Evolutionary conservation across 2,329 filamentous ascomycete species (phyloP).

Genomic region (Claviceps sp.): DNA sequence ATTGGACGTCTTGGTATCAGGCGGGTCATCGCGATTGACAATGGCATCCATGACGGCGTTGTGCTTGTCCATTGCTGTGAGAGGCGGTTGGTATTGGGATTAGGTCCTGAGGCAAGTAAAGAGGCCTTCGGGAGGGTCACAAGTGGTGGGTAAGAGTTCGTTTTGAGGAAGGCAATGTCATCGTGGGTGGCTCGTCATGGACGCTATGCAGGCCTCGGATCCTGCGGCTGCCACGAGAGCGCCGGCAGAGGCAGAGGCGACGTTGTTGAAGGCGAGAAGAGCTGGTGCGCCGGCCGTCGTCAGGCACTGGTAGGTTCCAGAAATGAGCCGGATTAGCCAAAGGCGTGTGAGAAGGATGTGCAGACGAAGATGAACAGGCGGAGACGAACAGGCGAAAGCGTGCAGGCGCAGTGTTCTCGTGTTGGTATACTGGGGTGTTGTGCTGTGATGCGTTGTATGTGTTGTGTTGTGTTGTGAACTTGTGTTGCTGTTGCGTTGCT

Average conservation of each 20-base stretch:
- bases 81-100: slow-evolving; percentile 13
- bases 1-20: slow-evolving; percentile 4
- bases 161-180: slow-evolving; percentile 12
- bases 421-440: neutral
- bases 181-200: slow-evolving; percentile 22
- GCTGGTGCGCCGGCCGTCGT: neutral
- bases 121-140: slow-evolving; percentile 17
- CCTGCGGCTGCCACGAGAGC: slow-evolving; percentile 2
- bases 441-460: too few relatives aligned
- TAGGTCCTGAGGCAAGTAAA: slow-evolving; percentile 12
- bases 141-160: slow-evolving; percentile 10
- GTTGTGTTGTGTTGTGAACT: too few relatives aligned
- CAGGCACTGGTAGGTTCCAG: neutral
- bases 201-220: slow-evolving; percentile 9
- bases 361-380: too few relatives aligned
- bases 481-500: too few relatives aligned
- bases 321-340: neutral
- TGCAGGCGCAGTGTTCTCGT: neutral
- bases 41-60: slow-evolving; percentile 10
- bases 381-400: neutral
- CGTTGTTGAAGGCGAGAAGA: neutral
- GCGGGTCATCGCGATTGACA: slow-evolving; percentile 8
- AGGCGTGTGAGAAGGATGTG: neutral
- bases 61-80: slow-evolving; percentile 21
- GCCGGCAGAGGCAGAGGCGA: neutral